phyloP scores from a whole-genome alignment of 805 yeast genomes.

The Ogataea glucozyma region DNA sequence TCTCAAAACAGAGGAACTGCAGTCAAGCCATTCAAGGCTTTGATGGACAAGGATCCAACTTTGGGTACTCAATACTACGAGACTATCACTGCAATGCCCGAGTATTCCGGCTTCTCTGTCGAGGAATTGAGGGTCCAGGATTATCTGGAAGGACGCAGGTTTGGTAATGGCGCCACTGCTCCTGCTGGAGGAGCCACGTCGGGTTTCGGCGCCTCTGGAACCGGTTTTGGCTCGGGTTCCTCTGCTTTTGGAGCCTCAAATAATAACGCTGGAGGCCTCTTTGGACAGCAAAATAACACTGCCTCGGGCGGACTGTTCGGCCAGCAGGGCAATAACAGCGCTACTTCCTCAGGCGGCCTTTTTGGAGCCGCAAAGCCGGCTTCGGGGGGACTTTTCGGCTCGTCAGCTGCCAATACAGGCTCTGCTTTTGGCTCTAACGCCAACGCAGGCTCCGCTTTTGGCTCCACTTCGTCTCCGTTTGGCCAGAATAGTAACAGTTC shows the following conservation, averaged over 20 bases:
- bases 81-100: constrained; percentile 86
- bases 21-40: constrained; percentile 65
- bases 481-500: constrained; percentile 26
- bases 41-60: constrained; percentile 68
- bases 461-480: constrained; percentile 25
- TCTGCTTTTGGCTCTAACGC: constrained; percentile 33
- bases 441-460: constrained; percentile 34
- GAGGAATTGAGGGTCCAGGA: constrained; percentile 91
- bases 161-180: constrained; percentile 41
- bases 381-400: constrained; percentile 33
- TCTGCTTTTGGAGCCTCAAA: constrained; percentile 23
- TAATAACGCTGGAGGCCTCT: constrained; percentile 42
- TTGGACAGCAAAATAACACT: constrained; percentile 40
- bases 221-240: constrained; percentile 24
- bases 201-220: constrained; percentile 33
- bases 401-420: constrained; percentile 10
- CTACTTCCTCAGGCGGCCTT: constrained; percentile 13
- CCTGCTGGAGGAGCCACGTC: constrained; percentile 34
- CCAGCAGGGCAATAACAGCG: constrained; percentile 16
- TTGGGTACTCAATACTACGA: constrained; percentile 63
- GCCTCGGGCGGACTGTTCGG: constrained; percentile 27
- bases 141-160: constrained; percentile 71
- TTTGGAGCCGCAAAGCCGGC: constrained; percentile 29
- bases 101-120: constrained; percentile 74
- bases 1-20: constrained; percentile 65